Evolutionary conservation across 2,329 filamentous ascomycete species (phyloP).

Genomic region (Onygena corvina): DNA sequence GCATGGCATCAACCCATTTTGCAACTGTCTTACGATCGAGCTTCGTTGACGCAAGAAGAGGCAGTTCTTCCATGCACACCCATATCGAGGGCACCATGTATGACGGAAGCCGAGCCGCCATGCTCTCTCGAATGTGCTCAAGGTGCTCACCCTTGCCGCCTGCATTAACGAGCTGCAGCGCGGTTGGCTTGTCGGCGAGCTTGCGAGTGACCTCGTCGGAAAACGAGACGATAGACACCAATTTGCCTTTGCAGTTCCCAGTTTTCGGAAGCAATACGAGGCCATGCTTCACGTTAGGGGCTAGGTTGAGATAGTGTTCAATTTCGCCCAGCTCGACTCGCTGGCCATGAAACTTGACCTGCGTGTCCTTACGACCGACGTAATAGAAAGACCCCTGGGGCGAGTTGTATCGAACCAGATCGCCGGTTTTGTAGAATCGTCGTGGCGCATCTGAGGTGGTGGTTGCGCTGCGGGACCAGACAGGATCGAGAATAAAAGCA

Average conservation of each 20-base stretch:
- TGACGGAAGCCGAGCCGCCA: slow-evolving; percentile 29
- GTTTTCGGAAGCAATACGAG: slow-evolving; percentile 27
- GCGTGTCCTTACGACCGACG: slow-evolving; percentile 53
- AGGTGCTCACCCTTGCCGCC: slow-evolving; percentile 18
- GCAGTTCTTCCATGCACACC: slow-evolving; percentile 35
- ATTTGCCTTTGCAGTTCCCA: slow-evolving; percentile 24
- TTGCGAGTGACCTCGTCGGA: slow-evolving; percentile 12
- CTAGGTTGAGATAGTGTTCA: slow-evolving; percentile 30
- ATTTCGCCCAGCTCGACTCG: slow-evolving; percentile 49
- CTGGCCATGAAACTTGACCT: slow-evolving; percentile 56
- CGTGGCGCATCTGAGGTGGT: slow-evolving; percentile 13
- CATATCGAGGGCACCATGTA: slow-evolving; percentile 40
- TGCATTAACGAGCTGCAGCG: slow-evolving; percentile 21
- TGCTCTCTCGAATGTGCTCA: slow-evolving; percentile 21
- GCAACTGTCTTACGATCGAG: slow-evolving; percentile 32
- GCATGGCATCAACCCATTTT: slow-evolving; percentile 25
- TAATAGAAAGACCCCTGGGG: slow-evolving; percentile 28
- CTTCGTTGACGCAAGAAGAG: slow-evolving; percentile 37
- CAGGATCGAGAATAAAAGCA: slow-evolving; percentile 46
- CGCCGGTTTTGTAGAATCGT: slow-evolving; percentile 33
- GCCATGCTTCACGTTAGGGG: slow-evolving; percentile 25
- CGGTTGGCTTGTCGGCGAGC: slow-evolving; percentile 9
- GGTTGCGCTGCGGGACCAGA: slow-evolving; percentile 37
- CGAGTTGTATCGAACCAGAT: slow-evolving; percentile 30
- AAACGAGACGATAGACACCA: slow-evolving; percentile 26